phyloP scores from a whole-genome alignment of 2,329 filamentous ascomycete genomes.

The Claviceps humidiphila region DNA sequence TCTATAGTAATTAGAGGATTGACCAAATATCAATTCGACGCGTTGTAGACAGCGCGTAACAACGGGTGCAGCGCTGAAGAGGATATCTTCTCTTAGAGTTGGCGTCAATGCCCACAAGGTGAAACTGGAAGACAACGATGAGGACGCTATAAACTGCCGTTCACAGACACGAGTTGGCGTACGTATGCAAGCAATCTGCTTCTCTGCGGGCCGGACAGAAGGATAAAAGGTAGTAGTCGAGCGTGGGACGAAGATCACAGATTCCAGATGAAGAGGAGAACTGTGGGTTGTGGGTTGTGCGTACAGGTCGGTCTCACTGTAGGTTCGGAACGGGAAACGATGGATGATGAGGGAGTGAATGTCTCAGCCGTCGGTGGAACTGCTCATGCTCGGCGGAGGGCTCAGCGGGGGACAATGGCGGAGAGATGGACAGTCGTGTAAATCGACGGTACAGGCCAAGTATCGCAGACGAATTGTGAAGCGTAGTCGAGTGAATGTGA shows the following conservation, averaged over 20 bases:
- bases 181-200: not conserved
- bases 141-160: not conserved
- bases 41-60: not conserved
- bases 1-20: not conserved
- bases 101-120: not conserved
- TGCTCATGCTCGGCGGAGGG: conserved; percentile 2
- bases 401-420: not conserved
- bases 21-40: not conserved
- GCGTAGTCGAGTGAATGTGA: not conserved
- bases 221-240: not conserved
- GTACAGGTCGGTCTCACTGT: not conserved
- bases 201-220: not conserved
- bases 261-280: not conserved
- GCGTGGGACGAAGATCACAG: not conserved
- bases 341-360: conserved; percentile 2
- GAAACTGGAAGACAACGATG: not conserved
- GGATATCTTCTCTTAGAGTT: not conserved
- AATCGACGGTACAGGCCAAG: not conserved
- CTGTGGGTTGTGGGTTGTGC: not conserved
- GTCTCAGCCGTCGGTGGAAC: conserved; percentile 5
- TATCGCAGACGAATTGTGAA: not conserved
- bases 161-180: not conserved
- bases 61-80: not conserved
- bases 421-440: not conserved
- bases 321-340: conserved; percentile 1